These are phyloP conservation scores for Drechslerella dactyloides DNA, from an alignment of 2,329 filamentous ascomycete species.

Conservation along the genomic window DNA sequence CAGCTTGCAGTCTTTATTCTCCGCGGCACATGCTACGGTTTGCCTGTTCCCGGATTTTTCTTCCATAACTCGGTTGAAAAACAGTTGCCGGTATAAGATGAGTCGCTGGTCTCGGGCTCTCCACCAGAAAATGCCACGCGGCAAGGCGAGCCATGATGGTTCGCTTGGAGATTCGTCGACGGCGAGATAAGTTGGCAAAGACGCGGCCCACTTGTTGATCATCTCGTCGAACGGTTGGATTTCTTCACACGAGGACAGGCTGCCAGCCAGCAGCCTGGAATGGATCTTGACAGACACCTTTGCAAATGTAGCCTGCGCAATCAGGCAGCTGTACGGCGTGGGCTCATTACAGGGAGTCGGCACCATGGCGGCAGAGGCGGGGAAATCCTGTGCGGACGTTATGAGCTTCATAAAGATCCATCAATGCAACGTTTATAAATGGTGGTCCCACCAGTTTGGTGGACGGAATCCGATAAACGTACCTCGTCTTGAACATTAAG, in stretches of 20 bases:
- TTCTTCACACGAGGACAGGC: conserved; percentile 42
- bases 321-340: conserved; percentile 46
- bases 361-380: conserved; percentile 45
- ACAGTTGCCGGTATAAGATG: conserved; percentile 44
- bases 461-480: conserved; percentile 14
- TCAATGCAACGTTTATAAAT: conserved; percentile 50
- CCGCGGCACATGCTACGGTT: conserved; percentile 9
- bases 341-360: conserved; percentile 46
- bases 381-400: conserved; percentile 50
- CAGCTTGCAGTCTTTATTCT: conserved; percentile 37
- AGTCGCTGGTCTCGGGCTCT: conserved; percentile 43
- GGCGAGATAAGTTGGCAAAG: conserved; percentile 40
- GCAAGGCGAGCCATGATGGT: conserved; percentile 40
- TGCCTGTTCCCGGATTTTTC: conserved; percentile 29
- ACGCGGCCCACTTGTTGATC: conserved; percentile 47
- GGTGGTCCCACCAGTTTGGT: conserved; percentile 12
- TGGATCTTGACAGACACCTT: conserved; percentile 47
- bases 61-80: conserved; percentile 48
- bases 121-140: conserved; percentile 49
- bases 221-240: conserved; percentile 48
- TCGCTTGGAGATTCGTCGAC: conserved; percentile 50
- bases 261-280: conserved; percentile 42
- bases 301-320: conserved; percentile 44
- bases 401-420: conserved; percentile 49
- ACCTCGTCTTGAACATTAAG: conserved; percentile 61